A percentile compares a stretch with the other conserved stretches of the same genome.
Conservation (phyloP, 2,329 filamentous ascomycete genomes). For the Thelonectria rubi region DNA sequence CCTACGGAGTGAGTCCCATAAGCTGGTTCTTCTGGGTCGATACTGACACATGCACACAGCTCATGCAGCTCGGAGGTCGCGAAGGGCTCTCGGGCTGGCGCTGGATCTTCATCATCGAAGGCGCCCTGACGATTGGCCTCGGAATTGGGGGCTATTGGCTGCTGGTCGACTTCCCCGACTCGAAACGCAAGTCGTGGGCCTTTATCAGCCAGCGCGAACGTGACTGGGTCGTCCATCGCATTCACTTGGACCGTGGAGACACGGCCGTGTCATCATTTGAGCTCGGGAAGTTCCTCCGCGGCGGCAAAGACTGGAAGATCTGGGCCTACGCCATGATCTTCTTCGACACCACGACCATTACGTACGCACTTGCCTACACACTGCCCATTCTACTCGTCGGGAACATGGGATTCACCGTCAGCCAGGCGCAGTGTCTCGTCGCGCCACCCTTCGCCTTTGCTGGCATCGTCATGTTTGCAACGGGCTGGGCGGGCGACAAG, state of each 20-base stretch:
- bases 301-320: conserved; percentile 63
- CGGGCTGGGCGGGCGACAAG: conserved; percentile 72
- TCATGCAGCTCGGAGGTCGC: conserved; percentile 70
- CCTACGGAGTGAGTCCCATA: conserved; percentile 66
- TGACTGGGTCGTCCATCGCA: conserved; percentile 61
- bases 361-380: conserved; percentile 82
- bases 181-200: conserved; percentile 57
- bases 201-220: conserved; percentile 64
- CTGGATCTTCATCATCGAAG: conserved; percentile 71
- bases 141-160: conserved; percentile 63
- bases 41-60: conserved; percentile 41
- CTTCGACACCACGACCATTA: conserved; percentile 74
- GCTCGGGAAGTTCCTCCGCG: conserved; percentile 55
- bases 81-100: conserved; percentile 67
- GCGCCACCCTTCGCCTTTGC: conserved; percentile 75
- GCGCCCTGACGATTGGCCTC: conserved; percentile 62
- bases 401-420: conserved; percentile 71
- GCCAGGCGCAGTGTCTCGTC: conserved; percentile 73
- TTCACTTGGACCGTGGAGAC: conserved; percentile 67
- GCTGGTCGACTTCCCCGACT: conserved; percentile 72
- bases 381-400: conserved; percentile 75
- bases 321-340: conserved; percentile 70
- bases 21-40: neutral
- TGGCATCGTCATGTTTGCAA: conserved; percentile 67
- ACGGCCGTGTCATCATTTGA: conserved; percentile 63